Conservation (phyloP, 495 filamentous ascomycete genomes). For the Pyrenopolyporus hunteri region DNA sequence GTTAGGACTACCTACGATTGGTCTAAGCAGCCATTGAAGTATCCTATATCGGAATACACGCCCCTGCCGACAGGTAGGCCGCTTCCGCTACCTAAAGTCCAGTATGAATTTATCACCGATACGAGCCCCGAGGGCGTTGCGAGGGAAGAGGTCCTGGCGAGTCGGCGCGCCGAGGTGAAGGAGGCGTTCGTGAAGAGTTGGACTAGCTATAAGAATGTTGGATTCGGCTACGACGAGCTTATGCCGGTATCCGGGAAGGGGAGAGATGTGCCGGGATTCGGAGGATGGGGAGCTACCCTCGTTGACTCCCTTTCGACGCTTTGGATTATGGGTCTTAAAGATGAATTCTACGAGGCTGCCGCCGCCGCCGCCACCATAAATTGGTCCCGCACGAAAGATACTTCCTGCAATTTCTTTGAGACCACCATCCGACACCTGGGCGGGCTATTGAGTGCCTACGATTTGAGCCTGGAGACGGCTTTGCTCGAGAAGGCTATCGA, state of each 20-base stretch:
- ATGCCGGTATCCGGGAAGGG: slow-evolving; percentile 61
- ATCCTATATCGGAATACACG: slow-evolving; percentile 44
- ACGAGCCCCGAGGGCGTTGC: slow-evolving; percentile 40
- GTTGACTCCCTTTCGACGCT: slow-evolving; percentile 91
- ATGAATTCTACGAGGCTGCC: slow-evolving; percentile 90
- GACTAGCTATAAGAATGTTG: slow-evolving; percentile 75
- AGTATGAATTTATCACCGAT: slow-evolving; percentile 47
- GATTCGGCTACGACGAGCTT: slow-evolving; percentile 82
- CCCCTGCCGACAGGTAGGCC: slow-evolving; percentile 46
- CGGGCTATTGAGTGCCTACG: slow-evolving; percentile 76
- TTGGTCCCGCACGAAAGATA: slow-evolving; percentile 71
- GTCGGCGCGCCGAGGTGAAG: slow-evolving; percentile 61
- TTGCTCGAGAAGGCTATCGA: slow-evolving; percentile 82
- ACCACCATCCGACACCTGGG: slow-evolving; percentile 82
- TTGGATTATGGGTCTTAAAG: slow-evolving; percentile 91
- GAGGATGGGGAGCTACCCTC: slow-evolving; percentile 90
- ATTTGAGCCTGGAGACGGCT: slow-evolving; percentile 70
- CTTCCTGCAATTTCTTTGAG: slow-evolving; percentile 74
- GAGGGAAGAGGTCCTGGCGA: slow-evolving; percentile 50
- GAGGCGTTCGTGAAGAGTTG: slow-evolving; percentile 75
- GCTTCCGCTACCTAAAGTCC: slow-evolving; percentile 46
- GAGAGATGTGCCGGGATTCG: slow-evolving; percentile 73
- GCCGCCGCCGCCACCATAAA: slow-evolving; percentile 78
- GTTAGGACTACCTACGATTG: slow-evolving; percentile 52
- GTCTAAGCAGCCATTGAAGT: slow-evolving; percentile 42